phyloP scores from a whole-genome alignment of 1,284 basidiomycete genomes.

The Austroboletus novae-zelandiae region DNA sequence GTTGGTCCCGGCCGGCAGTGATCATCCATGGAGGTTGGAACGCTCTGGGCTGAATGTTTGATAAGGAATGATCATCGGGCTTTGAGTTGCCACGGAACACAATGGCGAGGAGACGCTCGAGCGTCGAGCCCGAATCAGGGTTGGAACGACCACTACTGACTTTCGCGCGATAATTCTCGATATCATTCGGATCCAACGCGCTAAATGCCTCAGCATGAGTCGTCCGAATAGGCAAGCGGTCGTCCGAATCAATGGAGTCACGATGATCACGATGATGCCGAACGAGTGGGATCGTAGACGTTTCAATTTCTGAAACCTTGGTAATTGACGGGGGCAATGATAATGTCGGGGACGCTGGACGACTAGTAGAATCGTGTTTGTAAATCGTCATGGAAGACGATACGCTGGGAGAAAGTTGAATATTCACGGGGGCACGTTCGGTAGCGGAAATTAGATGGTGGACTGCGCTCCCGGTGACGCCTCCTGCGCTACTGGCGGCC shows the following conservation, averaged over 20 bases:
- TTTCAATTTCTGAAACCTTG: slow-evolving; percentile 10
- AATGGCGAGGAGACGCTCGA: slow-evolving; percentile 25
- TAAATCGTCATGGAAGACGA: slow-evolving; percentile 18
- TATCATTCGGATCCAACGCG: slow-evolving; percentile 58
- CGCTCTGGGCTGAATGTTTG: slow-evolving; percentile 34
- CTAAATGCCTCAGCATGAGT: slow-evolving; percentile 73
- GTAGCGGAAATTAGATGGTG: slow-evolving; percentile 10
- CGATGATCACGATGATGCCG: slow-evolving; percentile 24
- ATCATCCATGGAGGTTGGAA: slow-evolving; percentile 70
- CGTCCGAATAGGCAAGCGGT: slow-evolving; percentile 48
- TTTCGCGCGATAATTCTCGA: slow-evolving; percentile 47
- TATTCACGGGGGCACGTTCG: slow-evolving; percentile 7
- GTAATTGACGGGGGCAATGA: slow-evolving; percentile 9
- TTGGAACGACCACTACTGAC: slow-evolving; percentile 14
- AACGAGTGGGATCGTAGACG: slow-evolving; percentile 8
- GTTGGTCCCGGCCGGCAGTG: slow-evolving; percentile 57
- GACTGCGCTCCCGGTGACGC: slow-evolving; percentile 10
- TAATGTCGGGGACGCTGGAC: slow-evolving; percentile 23
- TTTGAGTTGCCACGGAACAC: slow-evolving; percentile 21
- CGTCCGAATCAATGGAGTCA: slow-evolving; percentile 30
- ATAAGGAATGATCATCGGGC: slow-evolving; percentile 21
- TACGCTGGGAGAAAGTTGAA: slow-evolving; percentile 18
- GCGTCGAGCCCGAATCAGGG: slow-evolving; percentile 18
- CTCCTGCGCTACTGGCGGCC: slow-evolving; percentile 33
- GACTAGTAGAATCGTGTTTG: slow-evolving; percentile 11